Conservation (phyloP, 768 basidiomycete genomes). For the Butyriboletus loyo region DNA sequence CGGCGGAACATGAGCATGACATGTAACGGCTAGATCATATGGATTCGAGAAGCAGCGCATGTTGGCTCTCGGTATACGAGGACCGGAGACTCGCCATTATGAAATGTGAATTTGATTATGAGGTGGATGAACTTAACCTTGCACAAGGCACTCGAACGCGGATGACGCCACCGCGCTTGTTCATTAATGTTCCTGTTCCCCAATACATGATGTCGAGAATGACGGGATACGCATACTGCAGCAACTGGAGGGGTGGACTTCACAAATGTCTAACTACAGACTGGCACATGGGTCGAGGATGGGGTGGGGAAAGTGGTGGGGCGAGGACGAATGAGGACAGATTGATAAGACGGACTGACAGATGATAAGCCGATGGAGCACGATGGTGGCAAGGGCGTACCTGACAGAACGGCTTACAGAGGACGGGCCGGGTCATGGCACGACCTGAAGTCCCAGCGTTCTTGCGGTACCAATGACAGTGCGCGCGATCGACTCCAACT, state of each 20-base stretch:
- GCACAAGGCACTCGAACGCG: conserved; percentile 28
- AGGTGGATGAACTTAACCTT: conserved; percentile 39
- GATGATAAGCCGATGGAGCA: conserved; percentile 23
- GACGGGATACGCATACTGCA: conserved; percentile 22
- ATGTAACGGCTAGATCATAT: conserved; percentile 25
- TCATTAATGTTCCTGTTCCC: conserved; percentile 33
- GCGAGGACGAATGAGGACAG: conserved; percentile 10
- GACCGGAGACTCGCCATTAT: conserved; percentile 34
- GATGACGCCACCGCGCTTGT: conserved; percentile 31
- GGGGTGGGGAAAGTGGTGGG: conserved; percentile 9
- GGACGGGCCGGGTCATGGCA: conserved; percentile 55
- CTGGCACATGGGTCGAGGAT: conserved; percentile 13
- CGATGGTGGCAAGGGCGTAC: conserved; percentile 25
- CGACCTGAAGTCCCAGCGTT: conserved; percentile 86
- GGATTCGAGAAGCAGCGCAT: conserved; percentile 29
- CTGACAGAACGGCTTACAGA: conserved; percentile 14
- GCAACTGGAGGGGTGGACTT: conserved; percentile 11
- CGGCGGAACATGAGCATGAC: conserved; percentile 26
- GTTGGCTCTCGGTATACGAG: conserved; percentile 28
- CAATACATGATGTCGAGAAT: conserved; percentile 31
- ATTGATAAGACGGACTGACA: conserved; percentile 26
- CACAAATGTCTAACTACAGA: conserved; percentile 28
- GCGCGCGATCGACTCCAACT: conserved; percentile 83
- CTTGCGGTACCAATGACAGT: conserved; percentile 86
- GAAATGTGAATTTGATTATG: conserved; percentile 44